Evolutionary conservation across 2,329 filamentous ascomycete species (phyloP).

Genomic region (Alternaria brassicae): DNA sequence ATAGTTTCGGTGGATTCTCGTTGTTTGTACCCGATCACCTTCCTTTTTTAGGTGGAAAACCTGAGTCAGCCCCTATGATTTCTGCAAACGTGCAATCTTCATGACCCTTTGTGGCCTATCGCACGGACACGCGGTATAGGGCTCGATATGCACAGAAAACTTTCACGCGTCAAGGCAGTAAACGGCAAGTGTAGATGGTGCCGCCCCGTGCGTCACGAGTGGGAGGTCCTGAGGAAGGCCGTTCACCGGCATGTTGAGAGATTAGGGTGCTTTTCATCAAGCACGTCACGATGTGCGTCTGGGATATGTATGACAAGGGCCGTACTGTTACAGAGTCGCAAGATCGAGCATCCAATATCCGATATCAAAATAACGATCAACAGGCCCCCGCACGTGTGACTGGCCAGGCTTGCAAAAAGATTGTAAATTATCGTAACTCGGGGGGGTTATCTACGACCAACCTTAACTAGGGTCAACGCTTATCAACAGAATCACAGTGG

Average conservation of each 20-base stretch:
- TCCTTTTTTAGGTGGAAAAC: background rate
- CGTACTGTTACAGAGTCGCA: background rate
- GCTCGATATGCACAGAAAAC: background rate
- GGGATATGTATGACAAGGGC: slow-evolving; percentile 1
- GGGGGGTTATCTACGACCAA: background rate
- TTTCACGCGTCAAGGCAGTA: background rate
- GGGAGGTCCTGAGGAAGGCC: background rate
- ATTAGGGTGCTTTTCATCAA: slow-evolving; percentile 5
- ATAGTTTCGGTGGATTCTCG: background rate
- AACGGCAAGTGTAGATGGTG: background rate
- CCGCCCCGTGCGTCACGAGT: slow-evolving; percentile 5
- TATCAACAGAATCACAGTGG: slow-evolving; percentile 1
- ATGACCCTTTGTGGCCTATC: background rate
- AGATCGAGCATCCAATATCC: background rate
- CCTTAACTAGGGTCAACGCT: slow-evolving; percentile 2
- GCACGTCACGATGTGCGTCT: slow-evolving; percentile 6
- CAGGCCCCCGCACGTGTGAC: background rate
- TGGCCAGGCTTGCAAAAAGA: background rate
- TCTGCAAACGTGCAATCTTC: background rate
- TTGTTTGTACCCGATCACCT: background rate
- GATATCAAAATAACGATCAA: slow-evolving; percentile 8
- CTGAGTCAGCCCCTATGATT: slow-evolving; percentile 4
- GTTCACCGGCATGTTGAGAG: slow-evolving; percentile 2
- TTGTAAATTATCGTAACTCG: background rate
- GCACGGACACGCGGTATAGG: background rate